Conservation (phyloP, 129 eudicot species). For the Lactuca saligna region DNA sequence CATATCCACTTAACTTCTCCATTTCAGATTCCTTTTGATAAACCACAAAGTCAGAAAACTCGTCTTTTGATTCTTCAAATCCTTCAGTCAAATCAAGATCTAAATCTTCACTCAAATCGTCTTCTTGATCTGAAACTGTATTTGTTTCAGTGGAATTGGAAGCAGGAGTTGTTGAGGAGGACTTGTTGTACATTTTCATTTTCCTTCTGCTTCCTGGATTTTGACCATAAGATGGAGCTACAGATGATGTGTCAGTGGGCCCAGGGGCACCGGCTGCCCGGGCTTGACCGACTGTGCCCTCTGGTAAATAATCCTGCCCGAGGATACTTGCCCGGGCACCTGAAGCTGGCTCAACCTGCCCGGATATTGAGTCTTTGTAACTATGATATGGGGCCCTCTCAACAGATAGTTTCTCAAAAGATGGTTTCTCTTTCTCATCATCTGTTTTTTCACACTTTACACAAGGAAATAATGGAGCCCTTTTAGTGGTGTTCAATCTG, state of each 20-base stretch:
- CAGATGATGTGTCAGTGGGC: slow-evolving; percentile 66
- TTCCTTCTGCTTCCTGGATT: slow-evolving; percentile 91
- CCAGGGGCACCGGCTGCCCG: slow-evolving; percentile 90
- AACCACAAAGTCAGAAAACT: slow-evolving; percentile 67
- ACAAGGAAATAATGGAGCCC: slow-evolving; percentile 41
- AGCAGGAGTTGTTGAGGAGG: slow-evolving; percentile 31
- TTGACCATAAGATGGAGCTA: slow-evolving; percentile 71
- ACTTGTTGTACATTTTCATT: slow-evolving; percentile 41
- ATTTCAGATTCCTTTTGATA: slow-evolving; percentile 58
- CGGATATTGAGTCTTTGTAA: slow-evolving; percentile 91
- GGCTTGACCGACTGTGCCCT: slow-evolving; percentile 90
- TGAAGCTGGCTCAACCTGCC: slow-evolving; percentile 91
- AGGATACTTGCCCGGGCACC: slow-evolving; percentile 97
- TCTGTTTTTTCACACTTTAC: slow-evolving; percentile 70
- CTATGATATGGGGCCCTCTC: slow-evolving; percentile 81
- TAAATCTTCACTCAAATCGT: slow-evolving; percentile 20
- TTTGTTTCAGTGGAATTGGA: slow-evolving; percentile 48
- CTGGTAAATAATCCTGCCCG: slow-evolving; percentile 87
- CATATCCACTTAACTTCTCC: slow-evolving; percentile 68
- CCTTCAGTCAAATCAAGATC: slow-evolving; percentile 47
- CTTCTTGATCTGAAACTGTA: slow-evolving; percentile 34
- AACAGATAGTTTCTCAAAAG: slow-evolving; percentile 58
- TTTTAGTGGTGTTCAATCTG: slow-evolving; percentile 35
- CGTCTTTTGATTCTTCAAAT: slow-evolving; percentile 57
- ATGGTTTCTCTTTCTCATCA: slow-evolving; percentile 47